Conservation (phyloP, 768 basidiomycete species). For the Artomyces pyxidatus region DNA sequence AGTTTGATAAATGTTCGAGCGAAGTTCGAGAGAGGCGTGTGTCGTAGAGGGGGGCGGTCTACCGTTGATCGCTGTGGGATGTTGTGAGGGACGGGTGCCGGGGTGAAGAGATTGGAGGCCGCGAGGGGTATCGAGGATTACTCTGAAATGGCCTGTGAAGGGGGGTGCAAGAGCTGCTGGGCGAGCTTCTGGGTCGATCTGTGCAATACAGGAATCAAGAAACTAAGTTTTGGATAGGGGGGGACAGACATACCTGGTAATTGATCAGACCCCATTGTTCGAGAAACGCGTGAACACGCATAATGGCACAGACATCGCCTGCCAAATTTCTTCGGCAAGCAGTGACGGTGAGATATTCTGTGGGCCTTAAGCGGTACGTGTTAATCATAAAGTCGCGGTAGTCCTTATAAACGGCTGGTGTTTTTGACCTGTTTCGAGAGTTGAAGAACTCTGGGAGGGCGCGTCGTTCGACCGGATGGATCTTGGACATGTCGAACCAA, state of each 20-base stretch:
- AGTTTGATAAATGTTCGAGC: slow-evolving; percentile 82
- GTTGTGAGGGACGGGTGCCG: slow-evolving; percentile 52
- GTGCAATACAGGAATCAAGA: slow-evolving; percentile 11
- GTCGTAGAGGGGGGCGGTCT: slow-evolving; percentile 32
- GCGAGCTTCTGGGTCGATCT: slow-evolving; percentile 97
- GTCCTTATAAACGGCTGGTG: slow-evolving; percentile 96
- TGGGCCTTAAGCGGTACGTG: slow-evolving; percentile 88
- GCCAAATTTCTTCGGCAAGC: slow-evolving; percentile 94
- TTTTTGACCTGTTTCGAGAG: slow-evolving; percentile 89
- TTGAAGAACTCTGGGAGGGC: slow-evolving; percentile 98
- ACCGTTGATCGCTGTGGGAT: slow-evolving; percentile 40
- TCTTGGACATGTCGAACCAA: slow-evolving; percentile 95
- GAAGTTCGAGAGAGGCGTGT: slow-evolving; percentile 79
- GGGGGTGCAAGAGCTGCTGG: slow-evolving; percentile 93
- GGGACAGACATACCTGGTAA: slow-evolving; percentile 68
- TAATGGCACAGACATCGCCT: slow-evolving; percentile 96
- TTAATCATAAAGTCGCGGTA: slow-evolving; percentile 99
- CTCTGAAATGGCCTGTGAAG: slow-evolving; percentile 98
- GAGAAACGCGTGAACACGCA: slow-evolving; percentile 97
- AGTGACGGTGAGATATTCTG: slow-evolving; percentile 95
- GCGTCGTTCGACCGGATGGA: slow-evolving; percentile 86
- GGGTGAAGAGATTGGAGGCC: slow-evolving; percentile 92
- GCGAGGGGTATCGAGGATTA: slow-evolving; percentile 93
- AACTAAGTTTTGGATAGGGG: neutral
- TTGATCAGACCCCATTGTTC: slow-evolving; percentile 99